Percentiles rank a stretch among this genome's conserved stretches.
These are phyloP conservation scores for Peronosclerospora sorghi DNA, from an alignment of 352 stramenopile genomes.

Conservation along the genomic window DNA sequence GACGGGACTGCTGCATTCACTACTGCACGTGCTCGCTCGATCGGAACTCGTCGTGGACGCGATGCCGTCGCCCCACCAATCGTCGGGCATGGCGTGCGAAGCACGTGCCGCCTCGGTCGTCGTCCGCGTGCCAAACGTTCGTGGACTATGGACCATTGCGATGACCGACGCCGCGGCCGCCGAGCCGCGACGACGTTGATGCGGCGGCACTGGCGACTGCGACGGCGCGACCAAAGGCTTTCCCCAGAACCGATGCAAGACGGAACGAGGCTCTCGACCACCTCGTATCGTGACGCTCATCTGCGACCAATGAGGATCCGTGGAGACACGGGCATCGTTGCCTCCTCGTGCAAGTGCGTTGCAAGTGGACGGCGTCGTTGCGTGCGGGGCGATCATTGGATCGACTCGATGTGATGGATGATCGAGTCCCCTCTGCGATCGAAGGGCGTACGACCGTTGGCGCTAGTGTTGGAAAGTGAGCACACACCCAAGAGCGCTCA, in stretches of 20 bases:
- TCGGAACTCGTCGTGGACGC: too few relatives aligned
- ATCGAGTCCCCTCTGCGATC: too few relatives aligned
- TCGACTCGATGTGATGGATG: background rate
- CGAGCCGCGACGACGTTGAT: conserved; percentile 23
- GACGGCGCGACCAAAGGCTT: too few relatives aligned
- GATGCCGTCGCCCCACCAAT: too few relatives aligned
- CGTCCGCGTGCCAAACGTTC: conserved; percentile 21
- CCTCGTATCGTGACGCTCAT: conserved; percentile 22
- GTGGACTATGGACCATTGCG: conserved; percentile 24
- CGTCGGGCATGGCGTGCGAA: too few relatives aligned
- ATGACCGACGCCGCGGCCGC: conserved; percentile 18
- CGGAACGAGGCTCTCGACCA: conserved; percentile 17
- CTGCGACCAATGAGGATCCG: conserved; percentile 10
- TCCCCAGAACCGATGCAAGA: conserved; percentile 16
- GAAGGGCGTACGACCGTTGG: too few relatives aligned
- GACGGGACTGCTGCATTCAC: conserved; percentile 18
- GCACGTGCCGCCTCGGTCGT: too few relatives aligned
- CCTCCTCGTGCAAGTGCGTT: too few relatives aligned
- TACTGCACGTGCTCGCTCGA: conserved; percentile 16
- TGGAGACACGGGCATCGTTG: too few relatives aligned
- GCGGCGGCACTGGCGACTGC: conserved; percentile 1
- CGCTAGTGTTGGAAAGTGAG: too few relatives aligned
- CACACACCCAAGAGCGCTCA: too few relatives aligned
- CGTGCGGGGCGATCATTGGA: conserved; percentile 6
- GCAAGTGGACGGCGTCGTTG: conserved; percentile 4